phyloP scores from a whole-genome alignment of 306 rosid species.

The Vicia villosa region DNA sequence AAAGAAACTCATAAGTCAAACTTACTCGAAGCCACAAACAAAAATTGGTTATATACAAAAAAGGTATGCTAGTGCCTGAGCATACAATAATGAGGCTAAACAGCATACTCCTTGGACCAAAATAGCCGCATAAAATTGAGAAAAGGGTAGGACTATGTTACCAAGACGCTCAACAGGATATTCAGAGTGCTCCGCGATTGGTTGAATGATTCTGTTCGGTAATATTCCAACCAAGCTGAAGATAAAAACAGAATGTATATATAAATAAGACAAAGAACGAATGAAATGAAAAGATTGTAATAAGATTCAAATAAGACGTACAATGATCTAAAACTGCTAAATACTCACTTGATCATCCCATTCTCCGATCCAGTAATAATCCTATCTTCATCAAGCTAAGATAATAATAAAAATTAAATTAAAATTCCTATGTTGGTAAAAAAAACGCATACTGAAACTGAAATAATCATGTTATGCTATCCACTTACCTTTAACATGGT shows the following conservation, averaged over 20 bases:
- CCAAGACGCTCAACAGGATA: constrained; percentile 91
- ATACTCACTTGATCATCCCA: constrained; percentile 87
- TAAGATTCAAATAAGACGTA: constrained; percentile 18
- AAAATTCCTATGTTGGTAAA: background rate
- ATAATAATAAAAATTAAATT: constrained; percentile 24
- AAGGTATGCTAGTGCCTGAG: constrained; percentile 2
- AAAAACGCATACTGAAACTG: constrained; percentile 21
- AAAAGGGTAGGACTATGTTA: constrained; percentile 41
- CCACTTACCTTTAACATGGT: constrained; percentile 73
- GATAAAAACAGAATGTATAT: constrained; percentile 18
- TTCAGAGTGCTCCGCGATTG: constrained; percentile 90
- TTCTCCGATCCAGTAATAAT: constrained; percentile 87
- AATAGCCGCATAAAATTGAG: constrained; percentile 4
- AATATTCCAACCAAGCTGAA: constrained; percentile 79
- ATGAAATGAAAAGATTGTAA: constrained; percentile 1
- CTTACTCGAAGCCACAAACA: constrained; percentile 8
- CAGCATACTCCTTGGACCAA: background rate
- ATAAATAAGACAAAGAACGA: constrained; percentile 12
- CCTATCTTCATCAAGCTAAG: constrained; percentile 93
- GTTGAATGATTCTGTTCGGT: constrained; percentile 87
- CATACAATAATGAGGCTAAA: constrained; percentile 27
- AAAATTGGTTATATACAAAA: background rate
- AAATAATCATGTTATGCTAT: constrained; percentile 24
- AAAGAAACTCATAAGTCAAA: constrained; percentile 40
- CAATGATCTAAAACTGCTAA: constrained; percentile 31